Evolutionary conservation across 495 filamentous ascomycete species (phyloP), one percentile per base, ranked within the genome.

Genomic region (Aspergillus sclerotioniger): DNA sequence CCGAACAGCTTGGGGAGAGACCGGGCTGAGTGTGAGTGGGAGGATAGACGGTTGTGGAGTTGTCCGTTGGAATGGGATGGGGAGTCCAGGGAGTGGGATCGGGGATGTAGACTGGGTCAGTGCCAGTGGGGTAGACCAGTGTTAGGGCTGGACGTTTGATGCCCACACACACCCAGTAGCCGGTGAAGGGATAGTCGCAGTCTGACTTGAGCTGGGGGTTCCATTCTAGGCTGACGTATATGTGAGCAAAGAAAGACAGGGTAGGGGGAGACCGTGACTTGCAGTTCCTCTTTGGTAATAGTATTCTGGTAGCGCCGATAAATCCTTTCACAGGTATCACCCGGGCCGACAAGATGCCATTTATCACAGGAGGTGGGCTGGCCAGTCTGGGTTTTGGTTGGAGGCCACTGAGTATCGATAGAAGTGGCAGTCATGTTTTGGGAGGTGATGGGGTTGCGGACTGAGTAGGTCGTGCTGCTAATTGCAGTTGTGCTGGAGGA

Each of bases 281-380:
- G 59, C 61, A 59, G 44, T 8, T 53, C 21, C 8, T 63, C 57
- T 8, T 28, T 35, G n/a, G 48, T 45, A 16, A 57, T 44, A 43
- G 49, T 54, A 6, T 19, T 17, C 19, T 54, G 53, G 47, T 52
- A 58, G 1, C 47, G 51, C 37, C 25, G 17, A 12, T 39, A 31
- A 47, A 71, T 65, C n/a, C 20, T 54, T 12, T 60, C 48, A 51
- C 70, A 72, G 33, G 45, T 62, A 32, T 71, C 64, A 0, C 61
- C 61, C 1, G 28, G n/a, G 15, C 21, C 6, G 8, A 67, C 63
- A 12, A 57, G 35, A 44, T 54, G 44, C 56, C 65, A 72, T 15
- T 43, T 46, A 55, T 54, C 56, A 53, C 70, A 72, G 12, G 17
- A 31, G 2, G 15, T 13, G 0, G 59, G 53, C 19, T 69, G 65